A percentile compares a stretch with the other conserved stretches of the same genome.
Evolutionary conservation across 2,329 filamentous ascomycete genomes (phyloP).

Genomic region (Parascedosporium putredinis): DNA sequence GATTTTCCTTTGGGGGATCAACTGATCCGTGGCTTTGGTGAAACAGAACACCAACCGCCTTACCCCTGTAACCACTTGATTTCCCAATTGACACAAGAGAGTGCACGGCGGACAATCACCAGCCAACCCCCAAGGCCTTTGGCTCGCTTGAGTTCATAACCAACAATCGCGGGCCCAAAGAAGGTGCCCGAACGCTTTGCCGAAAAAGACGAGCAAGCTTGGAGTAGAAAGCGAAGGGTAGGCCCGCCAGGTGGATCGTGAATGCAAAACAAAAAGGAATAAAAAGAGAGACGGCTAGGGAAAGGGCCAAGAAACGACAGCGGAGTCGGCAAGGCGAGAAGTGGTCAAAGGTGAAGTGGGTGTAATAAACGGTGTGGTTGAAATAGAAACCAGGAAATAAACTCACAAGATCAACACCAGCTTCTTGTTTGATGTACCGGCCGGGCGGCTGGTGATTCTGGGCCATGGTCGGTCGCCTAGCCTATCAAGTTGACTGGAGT

Average conservation of each 20-base stretch:
- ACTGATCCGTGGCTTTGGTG: neutral
- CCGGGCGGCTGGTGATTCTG: slow-evolving; percentile 14
- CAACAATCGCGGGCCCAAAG: neutral
- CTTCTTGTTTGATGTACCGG: slow-evolving; percentile 9
- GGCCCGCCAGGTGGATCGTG: neutral
- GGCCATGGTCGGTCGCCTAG: slow-evolving; percentile 14
- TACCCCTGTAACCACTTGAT: neutral
- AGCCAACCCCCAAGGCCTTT: too few species aligned
- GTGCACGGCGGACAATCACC: too few species aligned
- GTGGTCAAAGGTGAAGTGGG: too few species aligned
- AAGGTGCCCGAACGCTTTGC: neutral
- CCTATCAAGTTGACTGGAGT: too few species aligned
- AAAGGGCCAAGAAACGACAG: too few species aligned
- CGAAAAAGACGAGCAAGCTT: slow-evolving; percentile 10
- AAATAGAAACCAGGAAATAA: neutral
- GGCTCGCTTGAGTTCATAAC: too few species aligned
- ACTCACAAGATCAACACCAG: slow-evolving; percentile 1
- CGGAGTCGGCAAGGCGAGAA: too few species aligned
- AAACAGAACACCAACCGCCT: neutral
- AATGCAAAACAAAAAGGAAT: too few species aligned
- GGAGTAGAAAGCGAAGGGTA: slow-evolving; percentile 4
- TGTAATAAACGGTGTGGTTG: too few species aligned
- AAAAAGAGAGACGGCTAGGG: too few species aligned
- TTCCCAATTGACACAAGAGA: too few species aligned
- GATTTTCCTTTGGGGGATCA: too few species aligned